Percentiles rank a stretch among this genome's conserved stretches.
Evolutionary conservation across 108 stramenopile genomes (phyloP).

Genomic region (Skeletonema tropicum): DNA sequence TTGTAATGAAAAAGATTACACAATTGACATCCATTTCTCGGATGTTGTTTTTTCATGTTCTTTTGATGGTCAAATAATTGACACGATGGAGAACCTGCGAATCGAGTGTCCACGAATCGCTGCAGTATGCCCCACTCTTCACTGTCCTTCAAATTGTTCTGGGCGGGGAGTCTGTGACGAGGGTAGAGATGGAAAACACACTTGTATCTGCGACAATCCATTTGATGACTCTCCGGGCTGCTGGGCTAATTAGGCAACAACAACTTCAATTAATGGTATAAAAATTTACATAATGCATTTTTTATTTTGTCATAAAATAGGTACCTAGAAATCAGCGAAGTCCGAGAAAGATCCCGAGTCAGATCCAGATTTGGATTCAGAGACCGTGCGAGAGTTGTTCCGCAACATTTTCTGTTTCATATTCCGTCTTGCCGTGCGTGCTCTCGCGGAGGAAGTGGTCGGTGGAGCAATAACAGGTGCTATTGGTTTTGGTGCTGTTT

Average conservation of each 20-base stretch:
- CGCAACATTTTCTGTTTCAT: conserved; percentile 4
- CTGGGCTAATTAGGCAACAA: conserved; percentile 7
- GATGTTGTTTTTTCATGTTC: conserved; percentile 26
- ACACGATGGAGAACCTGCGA: conserved; percentile 32
- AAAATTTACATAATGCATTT: background rate
- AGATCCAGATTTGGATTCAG: background rate
- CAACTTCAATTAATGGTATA: background rate
- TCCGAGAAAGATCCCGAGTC: background rate
- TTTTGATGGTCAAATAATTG: conserved; percentile 35
- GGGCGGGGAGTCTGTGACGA: conserved; percentile 42
- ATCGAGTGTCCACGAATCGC: conserved; percentile 43
- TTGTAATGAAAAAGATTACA: conserved; percentile 28
- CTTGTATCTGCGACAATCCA: conserved; percentile 44
- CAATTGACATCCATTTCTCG: conserved; percentile 31
- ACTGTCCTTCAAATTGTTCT: conserved; percentile 43
- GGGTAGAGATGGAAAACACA: conserved; percentile 37
- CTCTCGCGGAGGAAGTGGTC: background rate
- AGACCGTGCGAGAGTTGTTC: background rate
- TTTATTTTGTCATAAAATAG: background rate
- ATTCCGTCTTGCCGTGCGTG: background rate
- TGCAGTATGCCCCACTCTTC: conserved; percentile 32
- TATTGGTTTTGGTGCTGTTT: background rate
- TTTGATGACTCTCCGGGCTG: conserved; percentile 44
- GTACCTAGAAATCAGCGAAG: background rate
- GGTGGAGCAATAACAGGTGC: background rate